A percentile compares a stretch with the other conserved stretches of the same genome.
phyloP scores from a whole-genome alignment of 805 yeast species.

The Kodamaea hsintzibuensis region DNA sequence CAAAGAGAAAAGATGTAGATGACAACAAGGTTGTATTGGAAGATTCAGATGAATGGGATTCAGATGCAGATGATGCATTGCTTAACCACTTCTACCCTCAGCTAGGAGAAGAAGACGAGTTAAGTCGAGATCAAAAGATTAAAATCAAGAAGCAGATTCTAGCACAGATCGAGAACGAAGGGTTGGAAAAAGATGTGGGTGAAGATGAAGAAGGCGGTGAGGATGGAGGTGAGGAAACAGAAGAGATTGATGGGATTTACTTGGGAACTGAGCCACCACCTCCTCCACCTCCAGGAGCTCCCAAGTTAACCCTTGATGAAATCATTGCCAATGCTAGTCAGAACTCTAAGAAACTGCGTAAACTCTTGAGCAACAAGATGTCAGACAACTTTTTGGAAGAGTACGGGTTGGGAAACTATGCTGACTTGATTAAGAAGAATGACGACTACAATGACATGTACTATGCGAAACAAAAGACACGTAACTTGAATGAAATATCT shows the following conservation, averaged over 20 bases:
- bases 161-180: constrained; percentile 22
- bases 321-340: constrained; percentile 2
- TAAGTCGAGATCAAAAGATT: constrained; percentile 34
- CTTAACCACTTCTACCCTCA: constrained; percentile 42
- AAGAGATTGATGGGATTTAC: constrained; percentile 35
- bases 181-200: constrained; percentile 10
- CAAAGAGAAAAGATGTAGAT: constrained; percentile 23
- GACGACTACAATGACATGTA: constrained; percentile 31
- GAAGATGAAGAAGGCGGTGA: constrained; percentile 8
- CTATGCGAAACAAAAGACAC: constrained; percentile 16
- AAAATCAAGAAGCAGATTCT: constrained; percentile 39
- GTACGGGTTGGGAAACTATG: constrained; percentile 37
- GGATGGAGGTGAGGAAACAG: constrained; percentile 12
- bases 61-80: constrained; percentile 39
- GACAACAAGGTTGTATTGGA: constrained; percentile 19
- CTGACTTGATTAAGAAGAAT: constrained; percentile 23
- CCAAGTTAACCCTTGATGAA: constrained; percentile 3
- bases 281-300: constrained; percentile 2
- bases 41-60: constrained; percentile 41
- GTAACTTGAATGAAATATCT: constrained; percentile 25
- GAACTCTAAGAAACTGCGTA: constrained; percentile 19
- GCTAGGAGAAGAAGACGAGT: constrained; percentile 30
- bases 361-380: constrained; percentile 29
- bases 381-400: constrained; percentile 38
- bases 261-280: constrained; percentile 28